These are phyloP conservation scores for Eurotiales sp. DNA, from an alignment of 2,329 filamentous ascomycete genomes.

Conservation along the genomic window DNA sequence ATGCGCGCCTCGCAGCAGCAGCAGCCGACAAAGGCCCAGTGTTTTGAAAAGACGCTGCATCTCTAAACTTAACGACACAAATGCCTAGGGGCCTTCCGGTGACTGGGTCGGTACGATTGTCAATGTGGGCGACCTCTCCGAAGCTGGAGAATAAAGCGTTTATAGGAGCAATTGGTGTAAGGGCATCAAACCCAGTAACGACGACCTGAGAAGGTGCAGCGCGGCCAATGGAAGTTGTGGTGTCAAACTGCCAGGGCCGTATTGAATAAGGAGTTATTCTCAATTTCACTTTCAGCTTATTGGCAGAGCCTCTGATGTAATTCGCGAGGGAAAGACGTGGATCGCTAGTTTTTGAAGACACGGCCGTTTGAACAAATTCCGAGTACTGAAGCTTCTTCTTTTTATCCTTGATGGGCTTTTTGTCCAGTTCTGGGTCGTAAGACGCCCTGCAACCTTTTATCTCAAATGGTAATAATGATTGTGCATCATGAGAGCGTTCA, in stretches of 20 bases:
- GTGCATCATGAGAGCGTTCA: not conserved
- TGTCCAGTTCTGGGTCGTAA: slow-evolving; percentile 63
- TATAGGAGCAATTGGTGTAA: slow-evolving; percentile 63
- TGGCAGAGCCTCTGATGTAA: slow-evolving; percentile 58
- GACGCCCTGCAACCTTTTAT: slow-evolving; percentile 56
- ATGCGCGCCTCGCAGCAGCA: slow-evolving; percentile 74
- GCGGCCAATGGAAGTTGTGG: slow-evolving; percentile 78
- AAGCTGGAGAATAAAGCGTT: slow-evolving; percentile 39
- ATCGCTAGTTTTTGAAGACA: slow-evolving; percentile 64
- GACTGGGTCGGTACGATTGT: slow-evolving; percentile 91
- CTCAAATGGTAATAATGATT: slow-evolving; percentile 33
- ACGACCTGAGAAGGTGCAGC: slow-evolving; percentile 87
- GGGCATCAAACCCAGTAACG: slow-evolving; percentile 91
- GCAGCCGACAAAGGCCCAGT: slow-evolving; percentile 61
- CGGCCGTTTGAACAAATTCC: slow-evolving; percentile 53
- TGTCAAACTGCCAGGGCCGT: slow-evolving; percentile 76
- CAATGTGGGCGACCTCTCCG: slow-evolving; percentile 77
- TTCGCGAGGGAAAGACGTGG: slow-evolving; percentile 69
- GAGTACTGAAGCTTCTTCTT: slow-evolving; percentile 52
- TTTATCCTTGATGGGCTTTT: slow-evolving; percentile 54
- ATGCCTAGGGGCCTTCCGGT: slow-evolving; percentile 93
- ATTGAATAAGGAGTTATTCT: slow-evolving; percentile 72
- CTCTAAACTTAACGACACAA: slow-evolving; percentile 84
- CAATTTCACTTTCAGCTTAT: slow-evolving; percentile 68
- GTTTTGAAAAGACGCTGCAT: slow-evolving; percentile 56